Evolutionary conservation across 768 basidiomycete genomes (phyloP).

Genomic region (Calocybe gangraenosa): DNA sequence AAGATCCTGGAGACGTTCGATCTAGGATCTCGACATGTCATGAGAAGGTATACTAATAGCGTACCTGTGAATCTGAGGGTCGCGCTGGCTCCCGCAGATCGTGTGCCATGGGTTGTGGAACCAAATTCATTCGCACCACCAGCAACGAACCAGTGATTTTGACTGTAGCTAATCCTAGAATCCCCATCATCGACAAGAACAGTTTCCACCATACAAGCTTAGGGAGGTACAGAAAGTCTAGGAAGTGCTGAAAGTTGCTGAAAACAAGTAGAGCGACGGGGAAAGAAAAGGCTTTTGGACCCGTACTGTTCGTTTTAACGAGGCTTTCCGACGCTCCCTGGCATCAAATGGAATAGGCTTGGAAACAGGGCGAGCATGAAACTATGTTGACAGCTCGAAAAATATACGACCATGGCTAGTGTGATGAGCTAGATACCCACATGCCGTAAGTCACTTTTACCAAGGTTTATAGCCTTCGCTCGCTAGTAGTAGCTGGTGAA

Average conservation of each 20-base stretch:
- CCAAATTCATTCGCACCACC: slow-evolving; percentile 10
- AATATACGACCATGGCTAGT: no score
- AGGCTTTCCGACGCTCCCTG: no score
- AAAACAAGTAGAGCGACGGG: not conserved
- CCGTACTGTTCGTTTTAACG: no score
- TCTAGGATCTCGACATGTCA: not conserved
- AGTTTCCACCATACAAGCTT: not conserved
- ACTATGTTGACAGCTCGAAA: no score
- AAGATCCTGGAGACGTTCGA: slow-evolving; percentile 10
- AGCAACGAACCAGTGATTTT: slow-evolving; percentile 5
- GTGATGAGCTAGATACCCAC: no score
- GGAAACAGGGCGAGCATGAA: no score
- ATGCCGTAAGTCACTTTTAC: no score
- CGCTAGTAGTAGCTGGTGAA: no score
- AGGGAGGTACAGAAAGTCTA: not conserved
- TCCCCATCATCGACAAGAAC: slow-evolving; percentile 15
- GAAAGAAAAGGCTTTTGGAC: not conserved
- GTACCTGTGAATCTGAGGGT: slow-evolving; percentile 16
- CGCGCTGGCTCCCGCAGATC: slow-evolving; percentile 5
- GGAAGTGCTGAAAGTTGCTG: not conserved
- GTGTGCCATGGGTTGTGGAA: slow-evolving; percentile 11
- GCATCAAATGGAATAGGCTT: no score
- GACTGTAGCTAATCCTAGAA: slow-evolving; percentile 6
- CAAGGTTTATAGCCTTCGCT: no score
- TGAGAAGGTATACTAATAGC: not conserved